A percentile compares a stretch with the other conserved stretches of the same genome.
phyloP scores from a whole-genome alignment of 441 rosid species.

The Raphanus hybrid region DNA sequence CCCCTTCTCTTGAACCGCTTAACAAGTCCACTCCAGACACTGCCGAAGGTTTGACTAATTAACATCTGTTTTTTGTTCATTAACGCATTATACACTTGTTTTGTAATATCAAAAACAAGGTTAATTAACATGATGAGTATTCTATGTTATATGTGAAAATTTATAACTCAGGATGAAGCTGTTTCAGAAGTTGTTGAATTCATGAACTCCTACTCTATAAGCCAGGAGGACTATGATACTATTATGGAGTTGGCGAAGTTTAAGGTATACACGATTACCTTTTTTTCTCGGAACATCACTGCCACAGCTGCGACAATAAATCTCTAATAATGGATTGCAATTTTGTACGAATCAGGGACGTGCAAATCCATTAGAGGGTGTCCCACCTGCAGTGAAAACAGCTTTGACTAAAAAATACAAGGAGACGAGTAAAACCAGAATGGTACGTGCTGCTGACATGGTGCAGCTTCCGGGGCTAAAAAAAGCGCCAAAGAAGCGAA shows the following conservation, averaged over 20 bases:
- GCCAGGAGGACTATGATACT: constrained; percentile 89
- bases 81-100: constrained; percentile 14
- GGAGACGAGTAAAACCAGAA: constrained; percentile 66
- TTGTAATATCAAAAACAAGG: neutral
- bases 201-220: constrained; percentile 89
- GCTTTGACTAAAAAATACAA: constrained; percentile 91
- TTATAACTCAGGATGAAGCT: constrained; percentile 79
- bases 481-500: constrained; percentile 81
- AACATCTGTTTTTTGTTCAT: constrained; percentile 15
- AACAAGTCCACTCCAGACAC: constrained; percentile 78
- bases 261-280: constrained; percentile 53
- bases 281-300: neutral
- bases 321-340: constrained; percentile 20
- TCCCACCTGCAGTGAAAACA: constrained; percentile 81
- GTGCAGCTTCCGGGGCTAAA: constrained; percentile 82
- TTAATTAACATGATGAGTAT: neutral
- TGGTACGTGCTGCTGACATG: constrained; percentile 89
- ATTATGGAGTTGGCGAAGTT: constrained; percentile 79
- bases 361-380: constrained; percentile 88
- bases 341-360: constrained; percentile 62
- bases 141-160: constrained; percentile 16
- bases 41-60: constrained; percentile 75
- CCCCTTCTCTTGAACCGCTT: constrained; percentile 69
- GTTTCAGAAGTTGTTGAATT: constrained; percentile 85
- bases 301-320: constrained; percentile 6